These are phyloP conservation scores for Kurtzmaniella natalensis DNA, from an alignment of 1,139 yeast species.

Conservation along the genomic window DNA sequence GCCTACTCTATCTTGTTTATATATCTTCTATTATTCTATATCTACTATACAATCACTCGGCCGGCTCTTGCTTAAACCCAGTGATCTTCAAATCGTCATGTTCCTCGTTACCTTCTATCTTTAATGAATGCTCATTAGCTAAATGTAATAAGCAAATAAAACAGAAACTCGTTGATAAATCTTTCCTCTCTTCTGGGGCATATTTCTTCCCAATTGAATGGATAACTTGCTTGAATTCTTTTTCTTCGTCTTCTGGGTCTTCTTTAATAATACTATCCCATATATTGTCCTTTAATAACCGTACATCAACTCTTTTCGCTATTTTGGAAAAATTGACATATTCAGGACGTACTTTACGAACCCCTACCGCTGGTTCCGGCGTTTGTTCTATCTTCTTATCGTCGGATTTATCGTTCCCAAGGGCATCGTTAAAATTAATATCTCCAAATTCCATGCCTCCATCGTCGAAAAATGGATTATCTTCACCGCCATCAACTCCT, in stretches of 20 bases:
- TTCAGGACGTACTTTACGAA: constrained; percentile 48
- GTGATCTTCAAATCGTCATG: constrained; percentile 55
- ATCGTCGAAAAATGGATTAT: constrained; percentile 24
- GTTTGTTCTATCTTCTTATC: constrained; percentile 16
- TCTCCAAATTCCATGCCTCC: constrained; percentile 38
- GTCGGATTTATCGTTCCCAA: constrained; percentile 24
- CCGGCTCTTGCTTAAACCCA: constrained; percentile 25
- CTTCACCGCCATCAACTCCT: constrained; percentile 44
- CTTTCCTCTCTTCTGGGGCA: constrained; percentile 40
- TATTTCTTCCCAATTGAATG: constrained; percentile 50
- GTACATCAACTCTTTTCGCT: constrained; percentile 74
- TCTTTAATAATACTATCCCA: constrained; percentile 53
- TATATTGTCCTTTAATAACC: constrained; percentile 61
- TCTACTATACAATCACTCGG: not conserved
- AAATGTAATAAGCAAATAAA: constrained; percentile 71
- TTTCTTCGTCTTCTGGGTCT: constrained; percentile 9
- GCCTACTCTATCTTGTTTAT: no score
- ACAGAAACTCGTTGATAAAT: constrained; percentile 70
- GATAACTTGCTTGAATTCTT: constrained; percentile 44
- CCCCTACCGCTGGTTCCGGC: constrained; percentile 29
- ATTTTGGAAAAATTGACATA: constrained; percentile 60
- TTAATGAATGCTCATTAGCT: constrained; percentile 73
- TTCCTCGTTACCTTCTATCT: constrained; percentile 51
- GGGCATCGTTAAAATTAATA: constrained; percentile 44
- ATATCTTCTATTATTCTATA: not conserved